Evolutionary conservation across 2,329 filamentous ascomycete species (phyloP), one percentile per base, ranked within the genome.

Genomic region (Venturia asperata): DNA sequence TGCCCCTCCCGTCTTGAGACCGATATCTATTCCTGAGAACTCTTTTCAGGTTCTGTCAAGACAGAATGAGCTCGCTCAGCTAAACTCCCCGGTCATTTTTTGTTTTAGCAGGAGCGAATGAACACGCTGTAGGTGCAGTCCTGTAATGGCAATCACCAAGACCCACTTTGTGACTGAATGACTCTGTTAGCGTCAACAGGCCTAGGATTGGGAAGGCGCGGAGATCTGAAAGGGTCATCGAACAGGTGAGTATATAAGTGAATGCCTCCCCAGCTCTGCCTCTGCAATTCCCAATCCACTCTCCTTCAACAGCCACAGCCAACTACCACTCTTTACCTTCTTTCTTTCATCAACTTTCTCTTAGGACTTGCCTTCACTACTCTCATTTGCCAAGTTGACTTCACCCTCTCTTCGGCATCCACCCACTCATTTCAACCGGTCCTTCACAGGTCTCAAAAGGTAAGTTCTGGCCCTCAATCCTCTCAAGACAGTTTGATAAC

Each of bases 401-500:
- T 30, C 24, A 24, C 56, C 17, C 27, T 24, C 55, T 41, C 41
- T 2, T 5, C 21, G 15, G 15, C 30, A 56, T 11, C 19, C 6
- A 52, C 2, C 5, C 39, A 58, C 27, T 66, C 52, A 27, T 43
- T 45, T n/a, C 43, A 27, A 52, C 6, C 45, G 21, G 21, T 52
- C 21, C 9, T 13, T 27, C 13, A 27, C 17, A 10, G 10, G 4
- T 27, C 9, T 52, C 21, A 6, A 15, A 10, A 15, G 6, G 47
- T 24, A 27, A 27, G 7, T 45, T 47, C 10, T 39, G 11, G 11
- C 21, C 19, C 30, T 19, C 39, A 9, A 3, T 19, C 17, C 17
- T 13, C 24, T 15, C 65, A 39, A 42, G 19, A 11, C 17, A 66
- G 27, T 27, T 24, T 65, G 41, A 55, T 49, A 21, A 62, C 55